Conservation (phyloP, 108 stramenopile species). For the Cyclotella cryptica region DNA sequence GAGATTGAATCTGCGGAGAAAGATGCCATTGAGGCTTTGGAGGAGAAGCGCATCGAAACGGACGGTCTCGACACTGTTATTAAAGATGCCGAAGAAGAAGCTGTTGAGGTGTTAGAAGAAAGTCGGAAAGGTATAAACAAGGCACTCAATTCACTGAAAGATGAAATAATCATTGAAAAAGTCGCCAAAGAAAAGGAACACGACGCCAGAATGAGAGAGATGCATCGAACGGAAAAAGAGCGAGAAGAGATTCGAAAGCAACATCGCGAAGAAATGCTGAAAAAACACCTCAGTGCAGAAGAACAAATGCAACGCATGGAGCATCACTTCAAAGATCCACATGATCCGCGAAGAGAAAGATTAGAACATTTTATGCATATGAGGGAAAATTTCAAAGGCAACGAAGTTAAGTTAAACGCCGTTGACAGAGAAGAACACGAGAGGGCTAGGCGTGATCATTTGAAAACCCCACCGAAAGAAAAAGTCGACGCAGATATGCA, state of each 20-base stretch:
- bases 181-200: constrained; percentile 5
- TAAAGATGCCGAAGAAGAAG: constrained; percentile 42
- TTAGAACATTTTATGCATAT: constrained; percentile 27
- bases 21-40: constrained; percentile 42
- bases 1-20: constrained; percentile 35
- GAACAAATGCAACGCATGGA: constrained; percentile 13
- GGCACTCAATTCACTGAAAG: constrained; percentile 36
- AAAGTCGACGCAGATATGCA: constrained; percentile 24
- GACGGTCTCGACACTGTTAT: constrained; percentile 17
- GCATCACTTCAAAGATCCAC: constrained; percentile 11
- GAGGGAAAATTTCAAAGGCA: constrained; percentile 17
- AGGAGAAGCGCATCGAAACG: constrained; percentile 39
- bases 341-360: constrained; percentile 14
- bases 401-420: background rate
- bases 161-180: constrained; percentile 37
- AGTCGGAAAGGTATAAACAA: constrained; percentile 35
- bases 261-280: constrained; percentile 1
- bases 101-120: constrained; percentile 26
- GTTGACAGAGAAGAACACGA: background rate
- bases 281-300: background rate
- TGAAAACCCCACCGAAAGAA: constrained; percentile 11
- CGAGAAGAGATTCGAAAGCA: background rate
- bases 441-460: background rate
- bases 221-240: constrained; percentile 20
- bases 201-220: constrained; percentile 34